phyloP scores from a whole-genome alignment of 331 rosid genomes.

The Erythrophleum ivorense region DNA sequence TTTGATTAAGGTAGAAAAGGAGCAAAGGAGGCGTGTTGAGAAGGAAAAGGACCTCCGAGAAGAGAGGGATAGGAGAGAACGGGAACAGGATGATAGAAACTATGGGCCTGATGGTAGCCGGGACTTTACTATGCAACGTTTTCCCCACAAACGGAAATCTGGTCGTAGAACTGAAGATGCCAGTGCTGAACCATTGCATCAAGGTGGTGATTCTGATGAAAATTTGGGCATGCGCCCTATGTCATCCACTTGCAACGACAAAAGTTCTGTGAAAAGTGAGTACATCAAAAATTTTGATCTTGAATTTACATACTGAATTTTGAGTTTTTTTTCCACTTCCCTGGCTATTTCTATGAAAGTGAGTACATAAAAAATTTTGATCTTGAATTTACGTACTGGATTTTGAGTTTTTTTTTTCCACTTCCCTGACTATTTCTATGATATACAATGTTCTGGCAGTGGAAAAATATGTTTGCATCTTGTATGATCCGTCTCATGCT shows the following conservation, averaged over 20 bases:
- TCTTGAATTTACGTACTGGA: conserved; percentile 31
- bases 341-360: conserved; percentile 57
- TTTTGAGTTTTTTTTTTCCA: conserved; percentile 3
- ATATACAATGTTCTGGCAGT: conserved; percentile 14
- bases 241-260: conserved; percentile 73
- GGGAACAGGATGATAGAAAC: conserved; percentile 74
- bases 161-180: conserved; percentile 70
- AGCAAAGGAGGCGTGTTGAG: conserved; percentile 73
- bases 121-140: conserved; percentile 57
- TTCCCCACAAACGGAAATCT: conserved; percentile 67
- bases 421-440: conserved; percentile 28
- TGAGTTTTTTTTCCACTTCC: not conserved
- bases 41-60: conserved; percentile 87
- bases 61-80: conserved; percentile 80
- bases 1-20: conserved; percentile 70
- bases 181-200: conserved; percentile 64
- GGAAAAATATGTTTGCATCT: conserved; percentile 16
- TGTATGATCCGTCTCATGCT: conserved; percentile 2
- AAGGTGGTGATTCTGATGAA: conserved; percentile 63
- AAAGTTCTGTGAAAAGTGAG: conserved; percentile 79
- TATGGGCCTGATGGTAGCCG: conserved; percentile 74
- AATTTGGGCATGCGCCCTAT: conserved; percentile 64
- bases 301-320: conserved; percentile 25
- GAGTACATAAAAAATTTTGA: conserved; percentile 50
- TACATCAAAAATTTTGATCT: conserved; percentile 34